These are phyloP conservation scores for Phytophthora podocarpi DNA, from an alignment of 352 stramenopile genomes.

Conservation along the genomic window DNA sequence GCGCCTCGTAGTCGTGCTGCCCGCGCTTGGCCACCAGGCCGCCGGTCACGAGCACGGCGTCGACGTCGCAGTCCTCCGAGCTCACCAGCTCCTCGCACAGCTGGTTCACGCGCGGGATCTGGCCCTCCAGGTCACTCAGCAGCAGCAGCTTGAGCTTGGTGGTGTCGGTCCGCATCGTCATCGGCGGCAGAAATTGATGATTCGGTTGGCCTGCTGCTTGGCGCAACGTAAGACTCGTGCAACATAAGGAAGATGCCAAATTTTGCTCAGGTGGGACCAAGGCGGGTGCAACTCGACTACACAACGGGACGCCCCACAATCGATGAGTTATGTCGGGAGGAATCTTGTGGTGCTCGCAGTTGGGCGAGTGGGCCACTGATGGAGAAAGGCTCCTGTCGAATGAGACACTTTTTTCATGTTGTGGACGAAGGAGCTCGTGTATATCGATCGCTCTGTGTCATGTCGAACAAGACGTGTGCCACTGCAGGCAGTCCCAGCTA, in stretches of 20 bases:
- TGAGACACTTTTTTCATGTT: conserved; percentile 15
- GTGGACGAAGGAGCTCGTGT: conserved; percentile 5
- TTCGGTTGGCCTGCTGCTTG: neutral
- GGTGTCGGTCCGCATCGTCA: conserved; percentile 19
- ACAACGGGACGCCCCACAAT: no score
- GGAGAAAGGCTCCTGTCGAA: conserved; percentile 3
- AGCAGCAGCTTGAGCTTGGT: conserved; percentile 75
- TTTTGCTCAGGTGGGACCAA: neutral
- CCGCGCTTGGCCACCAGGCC: conserved; percentile 55
- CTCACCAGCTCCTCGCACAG: conserved; percentile 79
- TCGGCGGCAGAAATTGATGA: neutral
- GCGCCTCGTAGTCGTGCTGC: conserved; percentile 54
- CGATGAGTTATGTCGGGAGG: no score
- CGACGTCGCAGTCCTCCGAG: conserved; percentile 66
- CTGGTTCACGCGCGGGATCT: conserved; percentile 71
- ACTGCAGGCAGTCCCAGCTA: conserved; percentile 1
- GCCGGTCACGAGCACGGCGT: conserved; percentile 80
- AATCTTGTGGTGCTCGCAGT: conserved; percentile 3
- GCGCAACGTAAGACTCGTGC: conserved; percentile 11
- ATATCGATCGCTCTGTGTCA: conserved; percentile 8
- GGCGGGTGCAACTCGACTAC: no score
- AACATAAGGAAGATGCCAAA: conserved; percentile 8
- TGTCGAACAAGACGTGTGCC: conserved; percentile 11
- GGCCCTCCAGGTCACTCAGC: conserved; percentile 69
- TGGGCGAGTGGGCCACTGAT: no score